These are phyloP conservation scores for Lineolata rhizophorae DNA, from an alignment of 495 filamentous ascomycete genomes.

Conservation along the genomic window DNA sequence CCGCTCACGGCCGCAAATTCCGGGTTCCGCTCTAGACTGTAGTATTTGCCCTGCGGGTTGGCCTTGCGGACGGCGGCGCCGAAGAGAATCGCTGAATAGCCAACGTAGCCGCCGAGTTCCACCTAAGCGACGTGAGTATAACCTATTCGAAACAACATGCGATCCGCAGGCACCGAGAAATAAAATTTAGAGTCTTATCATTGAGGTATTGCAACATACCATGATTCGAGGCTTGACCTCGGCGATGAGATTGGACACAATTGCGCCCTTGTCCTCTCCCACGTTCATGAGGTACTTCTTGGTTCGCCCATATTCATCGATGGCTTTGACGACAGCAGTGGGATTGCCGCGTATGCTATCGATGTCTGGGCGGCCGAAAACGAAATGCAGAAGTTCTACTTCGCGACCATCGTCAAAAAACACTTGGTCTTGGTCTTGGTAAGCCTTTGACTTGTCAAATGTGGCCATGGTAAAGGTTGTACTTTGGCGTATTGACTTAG, in stretches of 20 bases:
- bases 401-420: conserved; percentile 53
- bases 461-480: no score
- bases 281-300: conserved; percentile 61
- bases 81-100: conserved; percentile 58
- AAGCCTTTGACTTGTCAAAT: no score
- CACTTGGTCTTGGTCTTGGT: conserved; percentile 4
- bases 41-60: conserved; percentile 43
- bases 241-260: conserved; percentile 40
- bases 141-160: no score
- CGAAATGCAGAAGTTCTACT: conserved; percentile 43
- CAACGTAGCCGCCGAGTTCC: conserved; percentile 64
- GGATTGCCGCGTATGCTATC: conserved; percentile 42
- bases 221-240: conserved; percentile 41
- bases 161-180: no score
- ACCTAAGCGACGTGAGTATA: conserved; percentile 22
- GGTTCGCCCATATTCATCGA: conserved; percentile 46
- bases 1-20: conserved; percentile 42
- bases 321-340: conserved; percentile 35
- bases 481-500: no score
- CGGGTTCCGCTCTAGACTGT: conserved; percentile 44
- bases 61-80: conserved; percentile 34
- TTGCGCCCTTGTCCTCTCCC: conserved; percentile 45
- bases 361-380: conserved; percentile 35
- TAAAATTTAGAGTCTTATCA: background rate
- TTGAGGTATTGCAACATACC: conserved; percentile 12